These are phyloP conservation scores for Salix exigua DNA, from an alignment of 345 rosid species.

Conservation along the genomic window DNA sequence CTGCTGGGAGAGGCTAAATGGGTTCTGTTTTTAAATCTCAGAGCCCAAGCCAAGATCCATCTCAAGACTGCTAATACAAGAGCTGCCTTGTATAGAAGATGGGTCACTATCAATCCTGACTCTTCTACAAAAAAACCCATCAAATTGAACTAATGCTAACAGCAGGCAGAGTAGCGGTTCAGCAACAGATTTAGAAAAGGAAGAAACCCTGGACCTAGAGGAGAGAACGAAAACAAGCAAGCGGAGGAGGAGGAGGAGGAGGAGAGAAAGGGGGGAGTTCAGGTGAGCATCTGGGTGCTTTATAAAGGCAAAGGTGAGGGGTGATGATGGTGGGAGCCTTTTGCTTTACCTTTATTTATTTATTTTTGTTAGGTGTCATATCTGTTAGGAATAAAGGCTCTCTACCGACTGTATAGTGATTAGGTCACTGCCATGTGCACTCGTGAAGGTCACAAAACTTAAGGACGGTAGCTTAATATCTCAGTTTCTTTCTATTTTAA, in stretches of 20 bases:
- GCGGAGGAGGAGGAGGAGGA: neutral
- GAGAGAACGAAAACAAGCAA: neutral
- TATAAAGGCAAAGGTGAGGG: constrained; percentile 20
- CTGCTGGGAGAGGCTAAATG: neutral
- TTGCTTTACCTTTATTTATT: neutral
- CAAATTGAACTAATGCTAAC: neutral
- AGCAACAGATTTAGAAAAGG: neutral
- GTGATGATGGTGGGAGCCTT: neutral
- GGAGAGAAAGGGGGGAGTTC: constrained; percentile 24
- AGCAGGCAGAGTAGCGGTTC: neutral
- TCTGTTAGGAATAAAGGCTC: constrained; percentile 7
- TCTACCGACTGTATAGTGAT: neutral
- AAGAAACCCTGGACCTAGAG: neutral
- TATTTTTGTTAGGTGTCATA: neutral
- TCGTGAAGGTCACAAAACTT: neutral
- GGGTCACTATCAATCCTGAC: constrained; percentile 48
- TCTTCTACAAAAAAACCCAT: constrained; percentile 73
- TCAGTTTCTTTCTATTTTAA: neutral
- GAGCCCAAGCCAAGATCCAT: constrained; percentile 63
- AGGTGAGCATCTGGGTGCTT: neutral
- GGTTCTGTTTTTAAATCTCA: constrained; percentile 44
- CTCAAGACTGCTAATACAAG: constrained; percentile 58
- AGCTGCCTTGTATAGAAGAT: constrained; percentile 72
- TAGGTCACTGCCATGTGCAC: constrained; percentile 10
- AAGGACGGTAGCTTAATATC: neutral